These are phyloP conservation scores for Hericium erinaceus DNA, from an alignment of 768 basidiomycete species.

Conservation along the genomic window DNA sequence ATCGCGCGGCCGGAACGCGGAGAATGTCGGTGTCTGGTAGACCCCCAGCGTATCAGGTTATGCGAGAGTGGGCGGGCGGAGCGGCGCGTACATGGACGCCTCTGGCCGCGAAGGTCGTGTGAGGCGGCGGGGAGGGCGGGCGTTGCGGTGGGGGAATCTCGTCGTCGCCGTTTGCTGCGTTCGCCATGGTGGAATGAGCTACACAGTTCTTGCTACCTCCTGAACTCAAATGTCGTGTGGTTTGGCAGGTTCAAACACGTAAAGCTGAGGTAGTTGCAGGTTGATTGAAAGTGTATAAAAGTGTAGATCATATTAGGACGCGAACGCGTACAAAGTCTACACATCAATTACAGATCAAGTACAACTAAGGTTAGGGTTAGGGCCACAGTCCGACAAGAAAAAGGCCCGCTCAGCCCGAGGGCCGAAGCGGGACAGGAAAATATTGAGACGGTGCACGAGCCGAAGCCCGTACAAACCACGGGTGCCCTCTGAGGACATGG, in stretches of 20 bases:
- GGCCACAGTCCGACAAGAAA: conserved; percentile 8
- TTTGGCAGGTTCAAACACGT: background rate
- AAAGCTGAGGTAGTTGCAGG: background rate
- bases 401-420: conserved; percentile 24
- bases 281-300: background rate
- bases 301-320: no score
- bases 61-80: background rate
- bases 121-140: conserved; percentile 4
- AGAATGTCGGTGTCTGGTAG: conserved; percentile 62
- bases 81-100: conserved; percentile 58
- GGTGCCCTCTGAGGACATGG: conserved; percentile 18
- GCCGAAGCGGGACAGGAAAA: conserved; percentile 65
- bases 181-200: background rate
- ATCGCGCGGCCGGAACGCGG: conserved; percentile 73
- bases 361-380: background rate
- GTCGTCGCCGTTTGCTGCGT: background rate
- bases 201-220: background rate
- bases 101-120: conserved; percentile 45
- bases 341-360: no score
- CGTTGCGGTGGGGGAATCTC: conserved; percentile 2
- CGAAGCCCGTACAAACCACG: conserved; percentile 39
- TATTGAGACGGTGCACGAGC: conserved; percentile 74
- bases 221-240: background rate
- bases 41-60: background rate
- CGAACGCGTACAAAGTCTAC: no score